phyloP scores from a whole-genome alignment of 2,329 filamentous ascomycete species.

The Lachnellula suecica region DNA sequence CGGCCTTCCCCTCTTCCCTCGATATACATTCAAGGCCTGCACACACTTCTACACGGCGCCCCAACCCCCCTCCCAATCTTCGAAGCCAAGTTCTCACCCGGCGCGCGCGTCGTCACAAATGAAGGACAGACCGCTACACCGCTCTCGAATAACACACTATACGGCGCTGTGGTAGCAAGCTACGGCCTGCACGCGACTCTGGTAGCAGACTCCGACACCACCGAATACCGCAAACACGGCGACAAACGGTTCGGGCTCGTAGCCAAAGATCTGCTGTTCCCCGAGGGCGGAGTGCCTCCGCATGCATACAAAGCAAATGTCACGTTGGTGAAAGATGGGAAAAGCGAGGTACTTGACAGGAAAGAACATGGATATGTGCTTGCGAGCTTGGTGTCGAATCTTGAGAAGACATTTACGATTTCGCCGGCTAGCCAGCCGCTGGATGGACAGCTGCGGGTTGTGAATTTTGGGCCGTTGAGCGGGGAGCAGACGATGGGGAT shows the following conservation, averaged over 20 bases:
- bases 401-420: constrained; percentile 81
- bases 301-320: constrained; percentile 58
- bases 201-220: constrained; percentile 88
- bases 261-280: constrained; percentile 70
- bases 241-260: constrained; percentile 81
- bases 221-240: constrained; percentile 75
- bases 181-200: constrained; percentile 89
- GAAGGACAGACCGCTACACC: constrained; percentile 28
- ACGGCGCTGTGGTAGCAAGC: constrained; percentile 82
- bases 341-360: constrained; percentile 35
- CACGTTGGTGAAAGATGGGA: constrained; percentile 31
- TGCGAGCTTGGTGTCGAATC: constrained; percentile 72
- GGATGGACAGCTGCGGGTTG: constrained; percentile 67
- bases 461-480: constrained; percentile 70
- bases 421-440: constrained; percentile 71
- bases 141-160: constrained; percentile 38
- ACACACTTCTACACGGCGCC: constrained; percentile 59
- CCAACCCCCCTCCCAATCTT: constrained; percentile 61
- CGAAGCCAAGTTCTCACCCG: constrained; percentile 57
- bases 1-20: constrained; percentile 45
- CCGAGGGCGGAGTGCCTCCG: constrained; percentile 44
- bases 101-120: constrained; percentile 43
- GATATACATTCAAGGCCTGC: constrained; percentile 41
- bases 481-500: constrained; percentile 71
- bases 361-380: constrained; percentile 73